Evolutionary conservation across 1,284 basidiomycete species (phyloP).

Genomic region (Fomitopsis palustris): DNA sequence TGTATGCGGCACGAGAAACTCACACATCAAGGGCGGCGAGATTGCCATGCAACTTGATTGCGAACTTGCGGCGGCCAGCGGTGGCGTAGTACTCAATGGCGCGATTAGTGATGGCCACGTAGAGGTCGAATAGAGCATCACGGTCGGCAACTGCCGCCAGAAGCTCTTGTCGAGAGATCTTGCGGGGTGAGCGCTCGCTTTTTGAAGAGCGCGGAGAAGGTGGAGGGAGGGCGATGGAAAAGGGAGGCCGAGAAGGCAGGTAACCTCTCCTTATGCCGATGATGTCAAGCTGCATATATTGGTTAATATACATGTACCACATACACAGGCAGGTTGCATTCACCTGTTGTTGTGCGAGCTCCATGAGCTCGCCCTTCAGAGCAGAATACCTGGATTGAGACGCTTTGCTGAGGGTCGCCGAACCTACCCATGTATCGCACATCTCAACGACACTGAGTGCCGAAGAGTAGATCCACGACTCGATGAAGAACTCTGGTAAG

Average conservation of each 20-base stretch:
- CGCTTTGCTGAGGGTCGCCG: constrained; percentile 40
- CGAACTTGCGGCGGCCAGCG: constrained; percentile 79
- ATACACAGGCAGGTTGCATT: not conserved
- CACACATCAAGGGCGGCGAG: constrained; percentile 87
- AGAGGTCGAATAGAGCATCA: constrained; percentile 71
- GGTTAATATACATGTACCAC: not conserved
- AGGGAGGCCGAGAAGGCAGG: constrained; percentile 71
- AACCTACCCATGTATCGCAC: constrained; percentile 73
- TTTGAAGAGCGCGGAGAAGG: constrained; percentile 7
- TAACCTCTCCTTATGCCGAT: constrained; percentile 74
- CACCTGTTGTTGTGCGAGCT: constrained; percentile 81
- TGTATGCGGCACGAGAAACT: constrained; percentile 26
- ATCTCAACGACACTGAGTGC: constrained; percentile 84
- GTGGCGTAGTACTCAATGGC: constrained; percentile 81
- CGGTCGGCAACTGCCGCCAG: constrained; percentile 54
- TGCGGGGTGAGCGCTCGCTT: constrained; percentile 28
- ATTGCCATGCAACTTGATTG: constrained; percentile 78
- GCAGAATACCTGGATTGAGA: constrained; percentile 53
- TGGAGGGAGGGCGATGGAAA: constrained; percentile 44
- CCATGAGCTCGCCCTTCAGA: constrained; percentile 78
- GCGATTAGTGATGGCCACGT: constrained; percentile 70
- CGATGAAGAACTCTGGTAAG: constrained; percentile 80
- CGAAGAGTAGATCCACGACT: constrained; percentile 94
- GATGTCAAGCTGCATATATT: constrained; percentile 67
- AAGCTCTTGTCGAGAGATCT: constrained; percentile 65